phyloP scores from a whole-genome alignment of 257 asterid genomes.

The Solanum stenotomum region DNA sequence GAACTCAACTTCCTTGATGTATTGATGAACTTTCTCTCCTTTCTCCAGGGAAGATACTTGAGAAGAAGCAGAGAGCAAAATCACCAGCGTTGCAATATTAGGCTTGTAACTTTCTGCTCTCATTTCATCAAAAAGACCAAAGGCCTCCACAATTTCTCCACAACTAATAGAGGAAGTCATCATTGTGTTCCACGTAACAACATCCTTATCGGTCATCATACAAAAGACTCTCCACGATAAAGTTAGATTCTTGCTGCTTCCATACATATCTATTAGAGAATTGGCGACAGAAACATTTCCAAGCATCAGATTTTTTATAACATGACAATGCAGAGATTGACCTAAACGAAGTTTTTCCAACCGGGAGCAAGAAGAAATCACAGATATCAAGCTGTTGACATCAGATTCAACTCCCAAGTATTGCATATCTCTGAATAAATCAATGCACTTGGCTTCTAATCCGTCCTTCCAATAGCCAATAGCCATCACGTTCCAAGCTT shows the following conservation, averaged over 20 bases:
- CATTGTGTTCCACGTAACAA: slow-evolving; percentile 58
- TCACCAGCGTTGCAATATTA: slow-evolving; percentile 44
- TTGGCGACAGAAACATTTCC: slow-evolving; percentile 42
- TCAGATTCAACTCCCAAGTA: slow-evolving; percentile 30
- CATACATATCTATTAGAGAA: slow-evolving; percentile 72
- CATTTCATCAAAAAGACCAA: slow-evolving; percentile 45
- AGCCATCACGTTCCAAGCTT: slow-evolving; percentile 55
- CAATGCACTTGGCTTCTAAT: slow-evolving; percentile 36
- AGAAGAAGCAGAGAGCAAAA: slow-evolving; percentile 59
- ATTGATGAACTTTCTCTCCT: slow-evolving; percentile 41
- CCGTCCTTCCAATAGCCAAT: slow-evolving; percentile 54
- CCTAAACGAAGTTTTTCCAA: slow-evolving; percentile 36
- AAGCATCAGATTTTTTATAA: slow-evolving; percentile 16
- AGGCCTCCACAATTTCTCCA: slow-evolving; percentile 40
- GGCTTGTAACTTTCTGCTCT: slow-evolving; percentile 37
- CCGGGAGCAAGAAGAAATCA: slow-evolving; percentile 52
- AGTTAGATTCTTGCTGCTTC: slow-evolving; percentile 34
- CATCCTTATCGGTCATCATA: slow-evolving; percentile 20
- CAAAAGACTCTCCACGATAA: slow-evolving; percentile 37
- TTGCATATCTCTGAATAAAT: slow-evolving; percentile 56
- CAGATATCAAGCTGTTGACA: slow-evolving; percentile 37
- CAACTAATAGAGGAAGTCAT: slow-evolving; percentile 39
- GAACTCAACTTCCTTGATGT: slow-evolving; percentile 29
- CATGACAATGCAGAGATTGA: slow-evolving; percentile 53
- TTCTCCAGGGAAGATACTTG: slow-evolving; percentile 41